Conservation (phyloP, 371 early-diverging fungal species). For the Rhizopus arrhizus region DNA sequence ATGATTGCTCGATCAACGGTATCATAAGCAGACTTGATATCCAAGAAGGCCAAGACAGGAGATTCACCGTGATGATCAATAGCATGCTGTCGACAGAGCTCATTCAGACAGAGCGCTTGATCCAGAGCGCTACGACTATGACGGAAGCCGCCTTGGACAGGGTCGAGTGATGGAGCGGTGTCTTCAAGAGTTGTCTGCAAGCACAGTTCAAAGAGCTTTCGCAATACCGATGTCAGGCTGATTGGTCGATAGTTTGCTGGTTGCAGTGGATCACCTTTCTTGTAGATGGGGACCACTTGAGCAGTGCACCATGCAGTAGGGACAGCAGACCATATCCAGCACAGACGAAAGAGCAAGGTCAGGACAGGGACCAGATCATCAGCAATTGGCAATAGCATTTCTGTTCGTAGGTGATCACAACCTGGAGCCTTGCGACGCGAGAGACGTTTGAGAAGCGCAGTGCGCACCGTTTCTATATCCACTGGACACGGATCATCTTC, state of each 20-base stretch:
- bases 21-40: constrained; percentile 13
- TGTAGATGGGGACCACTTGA: constrained; percentile 23
- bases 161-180: constrained; percentile 19
- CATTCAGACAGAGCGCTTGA: constrained; percentile 29
- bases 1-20: too few relatives aligned
- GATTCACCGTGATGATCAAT: constrained; percentile 7
- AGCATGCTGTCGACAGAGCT: constrained; percentile 9
- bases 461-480: not conserved
- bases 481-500: not conserved
- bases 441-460: not conserved
- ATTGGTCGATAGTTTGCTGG: constrained; percentile 30
- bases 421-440: constrained; percentile 27
- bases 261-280: constrained; percentile 23
- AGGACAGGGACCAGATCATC: constrained; percentile 1
- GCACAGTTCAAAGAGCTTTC: constrained; percentile 26
- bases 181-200: not conserved
- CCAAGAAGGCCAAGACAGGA: constrained; percentile 21
- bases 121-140: constrained; percentile 28
- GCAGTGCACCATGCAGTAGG: constrained; percentile 22
- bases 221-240: constrained; percentile 25
- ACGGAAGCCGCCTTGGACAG: constrained; percentile 42
- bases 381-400: constrained; percentile 30
- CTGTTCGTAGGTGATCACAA: constrained; percentile 24
- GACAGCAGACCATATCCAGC: constrained; percentile 26
- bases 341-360: constrained; percentile 12